Evolutionary conservation across 306 rosid species (phyloP).

Genomic region (Cicer chorassanicum): DNA sequence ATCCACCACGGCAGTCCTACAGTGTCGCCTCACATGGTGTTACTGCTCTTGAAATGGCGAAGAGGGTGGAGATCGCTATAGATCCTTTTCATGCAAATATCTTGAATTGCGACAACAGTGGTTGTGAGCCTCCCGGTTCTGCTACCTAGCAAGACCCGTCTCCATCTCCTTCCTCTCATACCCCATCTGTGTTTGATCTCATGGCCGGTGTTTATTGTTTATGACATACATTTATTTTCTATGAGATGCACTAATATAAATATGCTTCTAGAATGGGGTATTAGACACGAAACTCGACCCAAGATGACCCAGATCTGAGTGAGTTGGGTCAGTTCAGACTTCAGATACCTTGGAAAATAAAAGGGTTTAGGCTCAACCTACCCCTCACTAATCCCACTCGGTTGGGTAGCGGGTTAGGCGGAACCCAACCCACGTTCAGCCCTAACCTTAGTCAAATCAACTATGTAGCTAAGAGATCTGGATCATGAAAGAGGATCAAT

Average conservation of each 20-base stretch:
- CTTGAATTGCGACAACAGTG: not conserved
- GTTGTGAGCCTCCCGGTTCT: not conserved
- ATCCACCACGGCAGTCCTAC: not conserved
- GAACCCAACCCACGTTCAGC: not conserved
- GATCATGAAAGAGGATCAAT: slow-evolving; percentile 1
- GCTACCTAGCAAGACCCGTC: not conserved
- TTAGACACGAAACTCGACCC: not conserved
- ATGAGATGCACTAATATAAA: too few relatives aligned
- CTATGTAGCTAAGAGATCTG: not conserved
- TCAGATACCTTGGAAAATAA: not conserved
- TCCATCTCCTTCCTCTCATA: not conserved
- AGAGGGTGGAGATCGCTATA: not conserved
- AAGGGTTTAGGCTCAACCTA: not conserved
- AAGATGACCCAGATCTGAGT: not conserved
- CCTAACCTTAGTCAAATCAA: not conserved
- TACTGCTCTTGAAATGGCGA: not conserved
- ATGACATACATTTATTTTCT: not conserved
- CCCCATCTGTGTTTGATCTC: not conserved
- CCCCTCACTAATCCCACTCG: not conserved
- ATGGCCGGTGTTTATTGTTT: not conserved
- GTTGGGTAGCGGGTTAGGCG: not conserved
- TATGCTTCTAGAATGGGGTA: not conserved
- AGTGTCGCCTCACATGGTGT: not conserved
- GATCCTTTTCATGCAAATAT: not conserved
- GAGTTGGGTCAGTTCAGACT: not conserved